Percentiles rank a stretch among this genome's conserved stretches.
Conservation (phyloP, 192 early-diverging fungal species). For the Gryganskiella cystojenkinii region DNA sequence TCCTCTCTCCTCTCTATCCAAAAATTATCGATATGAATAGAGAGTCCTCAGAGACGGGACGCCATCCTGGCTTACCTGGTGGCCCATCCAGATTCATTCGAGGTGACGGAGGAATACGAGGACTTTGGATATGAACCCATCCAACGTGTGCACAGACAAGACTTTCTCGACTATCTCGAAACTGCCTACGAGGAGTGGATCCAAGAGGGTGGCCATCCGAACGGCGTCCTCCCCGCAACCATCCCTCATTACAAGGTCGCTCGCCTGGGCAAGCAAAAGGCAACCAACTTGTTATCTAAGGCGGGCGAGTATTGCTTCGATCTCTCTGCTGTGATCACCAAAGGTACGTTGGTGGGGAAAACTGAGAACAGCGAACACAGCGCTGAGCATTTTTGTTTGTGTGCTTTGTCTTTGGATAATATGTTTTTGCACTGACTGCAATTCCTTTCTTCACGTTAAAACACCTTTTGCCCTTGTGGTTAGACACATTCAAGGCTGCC, state of each 20-base stretch:
- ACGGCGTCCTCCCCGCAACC: constrained; percentile 64
- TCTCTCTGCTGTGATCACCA: constrained; percentile 60
- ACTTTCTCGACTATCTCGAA: constrained; percentile 69
- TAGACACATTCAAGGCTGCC: constrained; percentile 72
- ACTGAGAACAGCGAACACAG: too few species aligned
- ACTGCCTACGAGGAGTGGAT: constrained; percentile 69
- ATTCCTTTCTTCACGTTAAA: background rate
- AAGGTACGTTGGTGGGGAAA: constrained; percentile 47
- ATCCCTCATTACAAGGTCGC: constrained; percentile 55
- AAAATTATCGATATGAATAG: background rate
- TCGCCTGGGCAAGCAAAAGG: constrained; percentile 8
- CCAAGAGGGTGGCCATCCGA: constrained; percentile 60
- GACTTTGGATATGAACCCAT: constrained; percentile 71
- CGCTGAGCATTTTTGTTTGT: background rate
- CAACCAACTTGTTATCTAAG: constrained; percentile 36
- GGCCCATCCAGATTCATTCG: constrained; percentile 20
- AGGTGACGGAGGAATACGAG: constrained; percentile 30
- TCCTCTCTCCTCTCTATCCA: background rate
- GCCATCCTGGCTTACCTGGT: constrained; percentile 26
- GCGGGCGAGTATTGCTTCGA: constrained; percentile 66
- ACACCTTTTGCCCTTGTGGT: background rate
- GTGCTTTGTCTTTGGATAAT: background rate
- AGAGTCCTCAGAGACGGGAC: constrained; percentile 43
- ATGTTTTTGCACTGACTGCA: background rate
- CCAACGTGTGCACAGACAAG: constrained; percentile 62